Conservation (phyloP, 2,329 filamentous ascomycete genomes). For the Fusarium lateritium region DNA sequence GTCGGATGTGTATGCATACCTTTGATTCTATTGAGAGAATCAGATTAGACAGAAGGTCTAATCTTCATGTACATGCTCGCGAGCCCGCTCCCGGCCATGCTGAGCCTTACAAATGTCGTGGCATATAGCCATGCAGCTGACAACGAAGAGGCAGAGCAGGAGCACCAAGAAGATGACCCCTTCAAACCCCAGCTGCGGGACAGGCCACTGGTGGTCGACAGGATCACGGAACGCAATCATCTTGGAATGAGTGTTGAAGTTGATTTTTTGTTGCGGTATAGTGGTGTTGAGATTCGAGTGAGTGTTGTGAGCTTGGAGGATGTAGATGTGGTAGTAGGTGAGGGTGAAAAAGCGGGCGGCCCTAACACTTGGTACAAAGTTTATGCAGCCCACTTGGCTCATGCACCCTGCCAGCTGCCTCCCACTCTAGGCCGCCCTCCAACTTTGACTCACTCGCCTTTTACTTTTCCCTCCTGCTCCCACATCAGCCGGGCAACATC, state of each 20-base stretch:
- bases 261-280: background rate
- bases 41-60: background rate
- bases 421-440: constrained; percentile 2
- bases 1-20: background rate
- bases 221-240: background rate
- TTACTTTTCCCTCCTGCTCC: constrained; percentile 9
- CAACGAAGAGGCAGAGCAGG: background rate
- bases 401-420: background rate
- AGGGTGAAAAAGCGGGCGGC: background rate
- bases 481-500: background rate
- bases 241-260: background rate
- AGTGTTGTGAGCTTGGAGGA: background rate
- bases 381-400: background rate
- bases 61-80: background rate
- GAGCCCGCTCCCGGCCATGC: too few species aligned
- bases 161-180: background rate
- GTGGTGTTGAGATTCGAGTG: background rate
- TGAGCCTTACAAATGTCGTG: background rate
- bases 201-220: too few species aligned
- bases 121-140: background rate
- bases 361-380: constrained; percentile 8
- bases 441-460: constrained; percentile 11
- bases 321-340: constrained; percentile 8
- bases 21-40: background rate
- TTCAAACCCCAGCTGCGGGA: too few species aligned